These are phyloP conservation scores for Fusarium lyarnte DNA, from an alignment of 2,329 filamentous ascomycete species.

Conservation along the genomic window DNA sequence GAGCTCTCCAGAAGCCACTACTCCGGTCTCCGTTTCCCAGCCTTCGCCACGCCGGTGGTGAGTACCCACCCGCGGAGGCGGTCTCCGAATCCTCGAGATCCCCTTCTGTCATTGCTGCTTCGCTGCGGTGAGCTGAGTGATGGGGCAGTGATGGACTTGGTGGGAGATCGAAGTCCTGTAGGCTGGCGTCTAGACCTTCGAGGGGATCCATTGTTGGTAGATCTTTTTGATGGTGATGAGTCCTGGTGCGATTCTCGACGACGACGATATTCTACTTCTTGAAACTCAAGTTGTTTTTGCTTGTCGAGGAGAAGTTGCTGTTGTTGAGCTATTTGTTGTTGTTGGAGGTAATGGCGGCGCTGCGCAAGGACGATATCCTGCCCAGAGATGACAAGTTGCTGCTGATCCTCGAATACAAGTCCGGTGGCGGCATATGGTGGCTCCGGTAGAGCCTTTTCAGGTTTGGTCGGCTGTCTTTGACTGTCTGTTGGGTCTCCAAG, in stretches of 20 bases:
- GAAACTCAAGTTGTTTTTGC: conserved; percentile 34
- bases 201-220: conserved; percentile 47
- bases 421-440: conserved; percentile 38
- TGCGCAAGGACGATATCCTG: conserved; percentile 45
- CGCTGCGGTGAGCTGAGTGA: conserved; percentile 49
- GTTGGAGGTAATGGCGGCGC: conserved; percentile 36
- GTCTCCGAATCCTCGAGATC: conserved; percentile 56
- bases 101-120: conserved; percentile 48
- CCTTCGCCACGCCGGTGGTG: conserved; percentile 68
- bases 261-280: conserved; percentile 27
- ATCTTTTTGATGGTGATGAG: conserved; percentile 14
- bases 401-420: conserved; percentile 48
- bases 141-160: conserved; percentile 50
- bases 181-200: conserved; percentile 61
- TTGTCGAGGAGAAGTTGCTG: conserved; percentile 29
- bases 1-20: conserved; percentile 68
- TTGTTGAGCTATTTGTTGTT: conserved; percentile 26
- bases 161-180: conserved; percentile 65
- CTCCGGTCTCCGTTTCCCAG: conserved; percentile 68
- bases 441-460: conserved; percentile 43
- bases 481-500: conserved; percentile 20
- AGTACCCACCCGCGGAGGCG: conserved; percentile 65
- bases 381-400: conserved; percentile 46
- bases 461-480: conserved; percentile 1
- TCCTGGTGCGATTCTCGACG: conserved; percentile 22